Conservation (phyloP, 192 early-diverging fungal species). For the Chytriomyces sp. region DNA sequence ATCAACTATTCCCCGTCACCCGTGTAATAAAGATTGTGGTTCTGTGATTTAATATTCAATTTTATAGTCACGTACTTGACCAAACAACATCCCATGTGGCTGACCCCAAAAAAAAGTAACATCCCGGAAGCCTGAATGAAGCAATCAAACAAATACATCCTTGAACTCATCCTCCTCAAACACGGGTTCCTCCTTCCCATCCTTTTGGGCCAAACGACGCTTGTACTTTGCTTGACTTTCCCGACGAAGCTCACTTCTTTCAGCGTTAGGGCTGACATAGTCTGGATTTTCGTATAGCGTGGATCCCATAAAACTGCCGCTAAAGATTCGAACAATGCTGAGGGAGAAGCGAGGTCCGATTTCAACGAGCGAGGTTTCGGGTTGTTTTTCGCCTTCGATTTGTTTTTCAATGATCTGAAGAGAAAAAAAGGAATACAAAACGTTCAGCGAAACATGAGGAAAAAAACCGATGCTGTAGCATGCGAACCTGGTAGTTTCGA, state of each 20-base stretch:
- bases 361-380: too few species aligned
- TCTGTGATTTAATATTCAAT: not conserved
- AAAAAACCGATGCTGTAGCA: too few species aligned
- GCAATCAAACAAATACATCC: constrained; percentile 30
- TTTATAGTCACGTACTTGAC: too few species aligned
- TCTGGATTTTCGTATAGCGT: constrained; percentile 90
- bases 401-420: too few species aligned
- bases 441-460: too few species aligned
- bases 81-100: too few species aligned
- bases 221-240: constrained; percentile 27
- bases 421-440: too few species aligned
- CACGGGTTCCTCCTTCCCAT: constrained; percentile 28
- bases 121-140: too few species aligned
- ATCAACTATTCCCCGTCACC: not conserved
- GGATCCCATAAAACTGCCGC: constrained; percentile 90
- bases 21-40: not conserved
- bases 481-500: constrained; percentile 86
- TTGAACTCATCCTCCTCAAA: constrained; percentile 22
- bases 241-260: constrained; percentile 22
- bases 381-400: too few species aligned
- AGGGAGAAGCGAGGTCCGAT: constrained; percentile 85
- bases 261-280: constrained; percentile 76
- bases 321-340: constrained; percentile 91
- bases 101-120: too few species aligned
- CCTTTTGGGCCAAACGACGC: constrained; percentile 19